A percentile compares a stretch with the other conserved stretches of the same genome.
phyloP scores from a whole-genome alignment of 2,329 filamentous ascomycete species.

The Herpotrichia juniperi region DNA sequence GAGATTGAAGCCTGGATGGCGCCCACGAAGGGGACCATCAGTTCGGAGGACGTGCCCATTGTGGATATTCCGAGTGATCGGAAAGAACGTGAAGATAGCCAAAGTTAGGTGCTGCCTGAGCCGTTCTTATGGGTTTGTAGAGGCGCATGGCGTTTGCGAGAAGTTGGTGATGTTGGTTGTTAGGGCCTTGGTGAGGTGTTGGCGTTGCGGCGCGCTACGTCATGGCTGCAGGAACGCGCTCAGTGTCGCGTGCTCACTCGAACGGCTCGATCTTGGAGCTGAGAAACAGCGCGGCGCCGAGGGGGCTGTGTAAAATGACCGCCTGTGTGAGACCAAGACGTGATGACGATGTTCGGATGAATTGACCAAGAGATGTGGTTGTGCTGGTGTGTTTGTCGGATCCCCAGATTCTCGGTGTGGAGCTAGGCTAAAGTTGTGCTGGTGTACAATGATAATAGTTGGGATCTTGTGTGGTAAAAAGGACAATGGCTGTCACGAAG shows the following conservation, averaged over 20 bases:
- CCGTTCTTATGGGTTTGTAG: not conserved
- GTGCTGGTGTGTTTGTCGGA: no score
- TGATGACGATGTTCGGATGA: no score
- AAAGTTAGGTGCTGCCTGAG: not conserved
- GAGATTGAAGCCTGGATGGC: conserved; percentile 62
- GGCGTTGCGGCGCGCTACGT: not conserved
- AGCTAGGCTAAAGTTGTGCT: no score
- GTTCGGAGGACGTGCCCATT: conserved; percentile 31
- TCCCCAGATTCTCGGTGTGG: no score
- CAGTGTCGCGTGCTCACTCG: not conserved
- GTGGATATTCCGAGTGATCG: not conserved
- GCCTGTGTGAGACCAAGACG: no score
- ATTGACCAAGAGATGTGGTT: no score
- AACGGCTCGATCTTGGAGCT: not conserved
- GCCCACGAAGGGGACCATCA: conserved; percentile 55
- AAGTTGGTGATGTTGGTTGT: not conserved
- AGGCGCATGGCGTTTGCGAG: not conserved
- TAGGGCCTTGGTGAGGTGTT: not conserved
- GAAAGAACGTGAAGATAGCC: not conserved
- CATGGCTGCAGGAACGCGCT: not conserved
- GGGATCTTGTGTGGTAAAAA: no score
- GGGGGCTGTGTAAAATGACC: not conserved
- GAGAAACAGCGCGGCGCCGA: not conserved
- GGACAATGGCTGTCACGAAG: no score
- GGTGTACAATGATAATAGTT: no score